Conservation (phyloP, 1,284 basidiomycete genomes). For the Leccinum solheimii region DNA sequence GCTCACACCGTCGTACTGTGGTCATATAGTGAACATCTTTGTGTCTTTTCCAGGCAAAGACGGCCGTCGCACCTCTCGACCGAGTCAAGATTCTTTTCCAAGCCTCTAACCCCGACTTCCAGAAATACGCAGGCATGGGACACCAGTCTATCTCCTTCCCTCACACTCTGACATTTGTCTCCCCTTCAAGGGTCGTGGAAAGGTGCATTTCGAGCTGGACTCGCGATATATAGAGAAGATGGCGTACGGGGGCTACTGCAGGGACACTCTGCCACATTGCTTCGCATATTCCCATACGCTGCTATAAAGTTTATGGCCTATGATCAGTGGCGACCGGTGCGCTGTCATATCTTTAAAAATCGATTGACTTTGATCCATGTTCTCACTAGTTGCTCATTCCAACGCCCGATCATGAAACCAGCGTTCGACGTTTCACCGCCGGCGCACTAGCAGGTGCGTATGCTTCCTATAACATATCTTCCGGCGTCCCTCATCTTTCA, state of each 20-base stretch:
- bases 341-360: constrained; percentile 39
- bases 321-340: constrained; percentile 75
- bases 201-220: constrained; percentile 83
- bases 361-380: not conserved
- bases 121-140: constrained; percentile 83
- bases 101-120: constrained; percentile 93
- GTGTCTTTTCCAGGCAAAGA: constrained; percentile 74
- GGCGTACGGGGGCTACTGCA: constrained; percentile 88
- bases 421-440: constrained; percentile 80
- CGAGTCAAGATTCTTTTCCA: constrained; percentile 99
- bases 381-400: constrained; percentile 73
- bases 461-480: not conserved
- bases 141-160: constrained; percentile 3
- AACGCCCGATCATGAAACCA: constrained; percentile 76
- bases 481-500: not conserved
- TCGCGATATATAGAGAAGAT: constrained; percentile 71
- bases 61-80: constrained; percentile 95
- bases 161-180: not conserved
- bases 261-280: constrained; percentile 90
- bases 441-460: constrained; percentile 81
- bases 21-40: constrained; percentile 9
- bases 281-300: constrained; percentile 89
- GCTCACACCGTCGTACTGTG: constrained; percentile 9
- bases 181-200: constrained; percentile 68
- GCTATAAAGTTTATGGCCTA: constrained; percentile 99